These are phyloP conservation scores for Russula sp. DNA, from an alignment of 768 basidiomycete species.

Conservation along the genomic window DNA sequence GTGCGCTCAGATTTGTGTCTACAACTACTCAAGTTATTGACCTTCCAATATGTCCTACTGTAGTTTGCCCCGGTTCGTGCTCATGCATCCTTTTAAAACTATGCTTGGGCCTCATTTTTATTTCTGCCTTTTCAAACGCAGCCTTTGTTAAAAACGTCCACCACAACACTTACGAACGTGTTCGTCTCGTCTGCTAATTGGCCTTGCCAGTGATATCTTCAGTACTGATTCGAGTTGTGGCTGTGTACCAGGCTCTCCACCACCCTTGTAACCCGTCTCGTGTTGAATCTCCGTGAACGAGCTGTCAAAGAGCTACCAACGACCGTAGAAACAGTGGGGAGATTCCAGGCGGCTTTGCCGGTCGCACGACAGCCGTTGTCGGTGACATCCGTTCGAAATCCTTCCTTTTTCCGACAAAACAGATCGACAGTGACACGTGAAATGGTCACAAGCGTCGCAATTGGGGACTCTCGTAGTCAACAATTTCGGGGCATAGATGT, in stretches of 20 bases:
- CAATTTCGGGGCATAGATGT: neutral
- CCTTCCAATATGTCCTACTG: neutral
- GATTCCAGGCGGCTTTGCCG: conserved; percentile 8
- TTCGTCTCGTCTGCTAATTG: conserved; percentile 8
- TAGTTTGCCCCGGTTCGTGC: conserved; percentile 20
- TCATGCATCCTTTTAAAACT: no score
- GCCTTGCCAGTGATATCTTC: neutral
- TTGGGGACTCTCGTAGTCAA: neutral
- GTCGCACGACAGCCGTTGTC: neutral
- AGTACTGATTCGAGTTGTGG: neutral
- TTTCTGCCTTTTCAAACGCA: neutral
- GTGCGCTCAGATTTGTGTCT: conserved; percentile 1
- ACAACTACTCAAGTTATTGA: neutral
- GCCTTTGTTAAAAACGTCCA: conserved; percentile 11
- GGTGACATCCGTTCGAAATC: neutral
- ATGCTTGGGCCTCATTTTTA: neutral
- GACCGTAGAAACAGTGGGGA: conserved; percentile 12
- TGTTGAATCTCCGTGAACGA: conserved; percentile 23
- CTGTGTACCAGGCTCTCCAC: conserved; percentile 10
- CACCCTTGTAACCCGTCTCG: conserved; percentile 22
- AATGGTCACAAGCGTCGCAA: neutral
- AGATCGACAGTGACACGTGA: neutral
- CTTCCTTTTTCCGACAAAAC: neutral
- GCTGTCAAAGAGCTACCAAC: neutral
- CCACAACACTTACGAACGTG: conserved; percentile 21